Evolutionary conservation across 768 basidiomycete genomes (phyloP).

Genomic region (Pisolithus tinctorius): DNA sequence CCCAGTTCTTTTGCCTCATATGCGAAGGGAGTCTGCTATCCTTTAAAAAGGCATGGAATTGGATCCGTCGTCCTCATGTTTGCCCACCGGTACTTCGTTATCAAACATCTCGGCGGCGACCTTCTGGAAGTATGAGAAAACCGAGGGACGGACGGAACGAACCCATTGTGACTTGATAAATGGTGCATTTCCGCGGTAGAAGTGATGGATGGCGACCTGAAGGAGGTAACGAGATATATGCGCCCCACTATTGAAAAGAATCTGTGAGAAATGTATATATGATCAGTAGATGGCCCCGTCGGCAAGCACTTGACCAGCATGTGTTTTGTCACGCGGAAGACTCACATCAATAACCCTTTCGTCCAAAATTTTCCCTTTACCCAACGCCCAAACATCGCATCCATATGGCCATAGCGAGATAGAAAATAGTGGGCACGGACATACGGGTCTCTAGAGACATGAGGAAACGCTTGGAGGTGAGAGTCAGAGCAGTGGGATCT

Average conservation of each 20-base stretch:
- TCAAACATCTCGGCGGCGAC: conserved; percentile 53
- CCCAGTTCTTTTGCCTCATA: conserved; percentile 54
- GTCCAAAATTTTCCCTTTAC: conserved; percentile 58
- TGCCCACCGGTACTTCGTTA: conserved; percentile 53
- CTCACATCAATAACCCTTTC: conserved; percentile 66
- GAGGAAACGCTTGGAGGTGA: conserved; percentile 52
- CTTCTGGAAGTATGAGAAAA: conserved; percentile 59
- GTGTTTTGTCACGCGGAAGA: conserved; percentile 15
- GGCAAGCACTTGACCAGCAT: conserved; percentile 15
- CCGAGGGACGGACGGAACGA: conserved; percentile 50
- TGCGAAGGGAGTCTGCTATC: conserved; percentile 61
- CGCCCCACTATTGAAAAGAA: conserved; percentile 67
- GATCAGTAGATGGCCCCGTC: conserved; percentile 12
- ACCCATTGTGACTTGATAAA: conserved; percentile 77
- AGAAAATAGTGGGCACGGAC: conserved; percentile 76
- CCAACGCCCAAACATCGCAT: conserved; percentile 74
- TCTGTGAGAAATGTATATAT: conserved; percentile 37
- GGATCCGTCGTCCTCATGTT: conserved; percentile 71
- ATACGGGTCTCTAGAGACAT: conserved; percentile 66
- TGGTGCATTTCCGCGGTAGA: conserved; percentile 63
- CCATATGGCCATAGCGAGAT: conserved; percentile 58
- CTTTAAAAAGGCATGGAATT: conserved; percentile 58
- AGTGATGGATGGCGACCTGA: conserved; percentile 74
- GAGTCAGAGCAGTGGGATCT: conserved; percentile 55
- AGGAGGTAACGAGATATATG: conserved; percentile 74